Conservation (phyloP, 805 yeast genomes). For the Tetrapisispora arboricola region DNA sequence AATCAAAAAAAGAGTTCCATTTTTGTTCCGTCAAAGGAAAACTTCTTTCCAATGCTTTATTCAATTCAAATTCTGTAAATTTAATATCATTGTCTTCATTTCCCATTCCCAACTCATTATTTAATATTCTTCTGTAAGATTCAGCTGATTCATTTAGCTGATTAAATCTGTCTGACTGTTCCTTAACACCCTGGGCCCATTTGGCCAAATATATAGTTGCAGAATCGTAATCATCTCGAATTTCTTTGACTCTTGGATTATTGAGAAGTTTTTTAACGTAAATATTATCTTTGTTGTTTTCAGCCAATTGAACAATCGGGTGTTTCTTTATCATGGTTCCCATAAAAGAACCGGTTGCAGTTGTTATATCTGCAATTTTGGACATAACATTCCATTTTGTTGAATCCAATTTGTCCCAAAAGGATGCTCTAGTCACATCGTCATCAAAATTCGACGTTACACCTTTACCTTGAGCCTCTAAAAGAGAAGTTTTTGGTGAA, state of each 20-base stretch:
- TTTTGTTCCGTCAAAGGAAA: conserved; percentile 40
- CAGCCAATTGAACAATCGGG: conserved; percentile 23
- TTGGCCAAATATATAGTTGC: conserved; percentile 88
- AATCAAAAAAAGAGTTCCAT: conserved; percentile 81
- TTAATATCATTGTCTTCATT: conserved; percentile 26
- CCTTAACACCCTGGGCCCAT: conserved; percentile 93
- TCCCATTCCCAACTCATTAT: conserved; percentile 36
- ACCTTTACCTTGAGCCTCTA: not conserved
- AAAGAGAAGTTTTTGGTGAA: conserved; percentile 9
- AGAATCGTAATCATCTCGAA: conserved; percentile 83
- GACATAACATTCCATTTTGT: conserved; percentile 85
- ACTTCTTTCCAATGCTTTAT: conserved; percentile 54
- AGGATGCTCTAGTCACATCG: conserved; percentile 1
- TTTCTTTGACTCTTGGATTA: conserved; percentile 69
- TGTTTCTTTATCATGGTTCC: conserved; percentile 18
- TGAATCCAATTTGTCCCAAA: conserved; percentile 22
- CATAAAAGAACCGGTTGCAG: conserved; percentile 24
- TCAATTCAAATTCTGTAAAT: conserved; percentile 30
- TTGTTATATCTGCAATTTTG: conserved; percentile 69
- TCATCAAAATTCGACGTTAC: not conserved
- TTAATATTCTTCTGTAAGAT: conserved; percentile 44
- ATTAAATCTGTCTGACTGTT: conserved; percentile 63
- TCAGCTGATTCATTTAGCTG: conserved; percentile 42
- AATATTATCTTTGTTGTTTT: conserved; percentile 35
- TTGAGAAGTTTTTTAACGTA: conserved; percentile 44